phyloP scores from a whole-genome alignment of 257 asterid genomes.

The Primulina tabacum region DNA sequence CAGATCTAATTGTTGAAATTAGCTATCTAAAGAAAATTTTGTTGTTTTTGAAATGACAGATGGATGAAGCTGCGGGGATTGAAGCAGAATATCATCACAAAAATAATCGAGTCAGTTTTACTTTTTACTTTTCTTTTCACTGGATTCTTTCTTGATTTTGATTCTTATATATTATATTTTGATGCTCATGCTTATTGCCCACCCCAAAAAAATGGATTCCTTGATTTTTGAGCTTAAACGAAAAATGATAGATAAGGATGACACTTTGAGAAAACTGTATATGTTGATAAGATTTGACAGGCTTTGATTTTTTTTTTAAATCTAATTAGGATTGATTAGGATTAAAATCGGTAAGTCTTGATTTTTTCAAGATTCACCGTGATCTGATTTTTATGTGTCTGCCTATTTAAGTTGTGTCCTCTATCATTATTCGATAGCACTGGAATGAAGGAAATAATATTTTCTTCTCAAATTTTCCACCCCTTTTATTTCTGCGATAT shows the following conservation, averaged over 20 bases:
- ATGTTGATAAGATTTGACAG: too few species aligned
- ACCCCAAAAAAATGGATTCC: not conserved
- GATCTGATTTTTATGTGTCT: too few species aligned
- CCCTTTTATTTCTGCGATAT: too few species aligned
- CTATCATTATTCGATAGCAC: too few species aligned
- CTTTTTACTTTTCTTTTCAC: constrained; percentile 9
- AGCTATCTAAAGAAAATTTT: constrained; percentile 16
- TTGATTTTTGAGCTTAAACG: not conserved
- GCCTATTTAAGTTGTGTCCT: too few species aligned
- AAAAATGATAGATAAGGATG: not conserved
- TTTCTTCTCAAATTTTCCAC: too few species aligned
- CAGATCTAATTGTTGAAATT: constrained; percentile 13
- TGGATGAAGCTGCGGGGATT: constrained; percentile 95
- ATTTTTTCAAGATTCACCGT: too few species aligned
- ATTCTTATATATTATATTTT: constrained; percentile 17
- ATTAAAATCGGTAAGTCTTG: too few species aligned
- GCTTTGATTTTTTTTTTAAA: too few species aligned
- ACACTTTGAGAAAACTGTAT: not conserved
- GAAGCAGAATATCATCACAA: constrained; percentile 97
- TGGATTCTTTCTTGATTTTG: constrained; percentile 21
- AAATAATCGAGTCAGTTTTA: constrained; percentile 66
- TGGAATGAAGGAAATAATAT: too few species aligned
- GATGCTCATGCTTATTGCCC: constrained; percentile 1
- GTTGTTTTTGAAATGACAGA: constrained; percentile 47
- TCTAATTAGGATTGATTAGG: too few species aligned